Evolutionary conservation across 1,284 basidiomycete genomes (phyloP).

Genomic region (Naganishia sp.): DNA sequence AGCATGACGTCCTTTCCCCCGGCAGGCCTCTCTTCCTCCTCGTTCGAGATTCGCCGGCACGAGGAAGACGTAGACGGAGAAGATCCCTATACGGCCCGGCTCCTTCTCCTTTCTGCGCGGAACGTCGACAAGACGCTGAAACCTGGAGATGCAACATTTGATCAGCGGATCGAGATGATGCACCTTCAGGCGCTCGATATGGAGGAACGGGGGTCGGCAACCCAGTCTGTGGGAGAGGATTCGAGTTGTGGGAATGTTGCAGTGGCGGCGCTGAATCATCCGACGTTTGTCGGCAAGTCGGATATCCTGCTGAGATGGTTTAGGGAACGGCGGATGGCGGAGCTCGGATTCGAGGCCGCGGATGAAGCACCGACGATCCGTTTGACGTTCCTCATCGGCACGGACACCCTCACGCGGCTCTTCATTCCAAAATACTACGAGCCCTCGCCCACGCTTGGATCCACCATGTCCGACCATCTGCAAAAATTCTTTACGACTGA

Average conservation of each 20-base stretch:
- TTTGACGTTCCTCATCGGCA: conserved; percentile 64
- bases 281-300: conserved; percentile 85
- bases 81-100: conserved; percentile 66
- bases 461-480: conserved; percentile 62
- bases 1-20: conserved; percentile 53
- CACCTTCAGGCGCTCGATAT: conserved; percentile 63
- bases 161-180: conserved; percentile 83
- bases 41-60: conserved; percentile 16
- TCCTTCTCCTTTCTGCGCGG: conserved; percentile 80
- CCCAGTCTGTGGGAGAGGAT: background rate
- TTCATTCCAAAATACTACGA: conserved; percentile 77
- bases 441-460: conserved; percentile 53
- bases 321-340: background rate
- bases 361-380: background rate
- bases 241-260: conserved; percentile 62
- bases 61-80: conserved; percentile 36
- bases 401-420: conserved; percentile 84
- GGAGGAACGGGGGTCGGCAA: conserved; percentile 34
- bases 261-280: conserved; percentile 79
- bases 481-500: conserved; percentile 63
- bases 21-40: conserved; percentile 42
- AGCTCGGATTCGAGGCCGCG: background rate
- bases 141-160: conserved; percentile 67
- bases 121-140: conserved; percentile 85
- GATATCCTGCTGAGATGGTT: conserved; percentile 47